Conservation (phyloP, 1,284 basidiomycete species). For the Apiotrichum sp. region DNA sequence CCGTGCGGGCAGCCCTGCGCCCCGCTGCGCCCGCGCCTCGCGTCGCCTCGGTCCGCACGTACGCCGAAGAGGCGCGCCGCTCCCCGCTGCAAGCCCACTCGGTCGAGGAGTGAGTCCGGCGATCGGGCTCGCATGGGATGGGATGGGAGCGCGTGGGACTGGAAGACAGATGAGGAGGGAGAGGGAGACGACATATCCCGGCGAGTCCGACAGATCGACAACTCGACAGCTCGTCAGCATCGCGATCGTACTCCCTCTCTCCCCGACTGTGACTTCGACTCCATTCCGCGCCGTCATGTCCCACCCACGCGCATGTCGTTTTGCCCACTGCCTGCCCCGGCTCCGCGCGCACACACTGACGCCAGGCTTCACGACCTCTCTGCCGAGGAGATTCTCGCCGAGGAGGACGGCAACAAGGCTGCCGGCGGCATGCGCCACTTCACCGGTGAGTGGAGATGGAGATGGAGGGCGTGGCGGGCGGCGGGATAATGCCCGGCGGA, state of each 20-base stretch:
- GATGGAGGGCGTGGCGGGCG: not conserved
- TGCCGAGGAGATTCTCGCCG: constrained; percentile 69
- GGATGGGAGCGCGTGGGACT: not conserved
- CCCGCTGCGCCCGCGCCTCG: constrained; percentile 25
- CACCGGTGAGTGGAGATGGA: constrained; percentile 57
- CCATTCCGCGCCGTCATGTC: too few species aligned
- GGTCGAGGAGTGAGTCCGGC: constrained; percentile 44
- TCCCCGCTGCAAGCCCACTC: constrained; percentile 36
- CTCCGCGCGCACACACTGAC: constrained; percentile 1
- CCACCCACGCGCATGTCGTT: too few species aligned
- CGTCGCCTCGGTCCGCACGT: constrained; percentile 5
- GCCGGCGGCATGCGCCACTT: constrained; percentile 73
- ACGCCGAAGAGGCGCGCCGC: constrained; percentile 10
- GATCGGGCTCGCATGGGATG: not conserved
- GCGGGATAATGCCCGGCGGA: not conserved
- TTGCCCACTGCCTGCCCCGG: too few species aligned
- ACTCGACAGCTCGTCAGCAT: too few species aligned
- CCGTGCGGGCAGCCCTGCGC: constrained; percentile 20
- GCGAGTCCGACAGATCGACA: too few species aligned
- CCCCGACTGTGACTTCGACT: too few species aligned
- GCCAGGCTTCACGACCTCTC: constrained; percentile 61
- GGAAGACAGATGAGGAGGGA: constrained; percentile 10
- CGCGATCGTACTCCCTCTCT: too few species aligned
- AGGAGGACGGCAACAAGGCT: constrained; percentile 65
- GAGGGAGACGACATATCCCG: too few species aligned